Base-by-base conservation (phyloP, 371 early-diverging fungal species). In the Apophysomyces elegans region DNA sequence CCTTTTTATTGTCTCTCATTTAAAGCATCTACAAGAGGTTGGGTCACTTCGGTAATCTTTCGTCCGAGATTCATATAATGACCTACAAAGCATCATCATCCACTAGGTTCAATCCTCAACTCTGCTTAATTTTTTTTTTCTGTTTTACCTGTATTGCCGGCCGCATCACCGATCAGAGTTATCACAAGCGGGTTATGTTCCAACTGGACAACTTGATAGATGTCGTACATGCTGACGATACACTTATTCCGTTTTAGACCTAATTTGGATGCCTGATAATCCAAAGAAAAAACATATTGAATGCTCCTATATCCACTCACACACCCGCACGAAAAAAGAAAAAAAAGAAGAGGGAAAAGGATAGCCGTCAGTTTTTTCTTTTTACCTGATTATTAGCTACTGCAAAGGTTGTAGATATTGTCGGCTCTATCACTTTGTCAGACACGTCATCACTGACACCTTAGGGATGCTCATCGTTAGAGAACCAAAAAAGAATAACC, bases 171-270 rank as follows among this genome's bases (percentile, higher is more conserved):
- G 39, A 89, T 76, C 50, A 89, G 69, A 0, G 87, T 86, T 50
- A 87, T 83, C 16, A 86, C 79, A 16, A 89, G 74, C 16, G 89
- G 86, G 32, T 77, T 59, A 45, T 84, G 81, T 57, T 86, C 84
- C 63, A 85, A 74, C 64, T 89, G 89, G 32, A 89, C 81, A 7
- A 89, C 65, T 69, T 89, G 89, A 72, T 85, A 85, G 32, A 79
- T 57, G 46, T 78, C 84, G 67, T 79, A 89, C 12, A 85, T 72
- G 57, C 85, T 84, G 5, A 89, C 79, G 36, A 89, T 86, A 45
- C 79, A 81, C 68, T 84, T 82, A 69, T 89, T 87, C 61, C 78
- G 81, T 63, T 79, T 78, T 68, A 89, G 68, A 38, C 89, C 89
- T 14, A 89, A 80, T 66, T 87, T 89, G 16, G 86, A 86, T 9